Conservation (phyloP, 495 filamentous ascomycete genomes). For the Elaphomyces granulatus region DNA sequence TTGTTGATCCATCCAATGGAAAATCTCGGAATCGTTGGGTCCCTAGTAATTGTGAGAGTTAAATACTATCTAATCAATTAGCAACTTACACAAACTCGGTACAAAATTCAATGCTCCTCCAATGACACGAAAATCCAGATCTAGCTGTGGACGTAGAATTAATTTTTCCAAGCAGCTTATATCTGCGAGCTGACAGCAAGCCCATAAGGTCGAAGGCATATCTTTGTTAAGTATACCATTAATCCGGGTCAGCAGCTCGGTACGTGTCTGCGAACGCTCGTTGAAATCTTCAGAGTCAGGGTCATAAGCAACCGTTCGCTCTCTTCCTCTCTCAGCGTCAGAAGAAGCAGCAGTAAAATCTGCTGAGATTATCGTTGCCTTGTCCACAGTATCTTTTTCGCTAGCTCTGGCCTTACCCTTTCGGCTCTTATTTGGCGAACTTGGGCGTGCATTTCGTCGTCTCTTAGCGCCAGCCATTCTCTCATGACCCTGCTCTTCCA, state of each 20-base stretch:
- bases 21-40: not conserved
- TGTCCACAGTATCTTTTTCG: too few relatives aligned
- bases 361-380: too few relatives aligned
- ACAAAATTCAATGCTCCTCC: not conserved
- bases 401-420: too few relatives aligned
- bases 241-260: not conserved
- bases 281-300: not conserved
- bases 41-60: not conserved
- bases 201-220: not conserved
- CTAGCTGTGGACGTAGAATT: not conserved
- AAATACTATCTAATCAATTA: not conserved
- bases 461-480: too few relatives aligned
- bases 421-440: too few relatives aligned
- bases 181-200: not conserved
- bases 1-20: not conserved
- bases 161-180: not conserved
- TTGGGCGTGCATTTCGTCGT: too few relatives aligned
- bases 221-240: not conserved
- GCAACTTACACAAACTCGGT: not conserved
- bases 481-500: too few relatives aligned
- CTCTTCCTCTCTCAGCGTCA: too few relatives aligned
- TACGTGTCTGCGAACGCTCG: not conserved
- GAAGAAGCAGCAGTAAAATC: too few relatives aligned
- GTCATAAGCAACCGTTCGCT: too few relatives aligned
- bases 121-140: not conserved